These are phyloP conservation scores for Colletotrichum sp. DNA, from an alignment of 2,329 filamentous ascomycete genomes.

Conservation along the genomic window DNA sequence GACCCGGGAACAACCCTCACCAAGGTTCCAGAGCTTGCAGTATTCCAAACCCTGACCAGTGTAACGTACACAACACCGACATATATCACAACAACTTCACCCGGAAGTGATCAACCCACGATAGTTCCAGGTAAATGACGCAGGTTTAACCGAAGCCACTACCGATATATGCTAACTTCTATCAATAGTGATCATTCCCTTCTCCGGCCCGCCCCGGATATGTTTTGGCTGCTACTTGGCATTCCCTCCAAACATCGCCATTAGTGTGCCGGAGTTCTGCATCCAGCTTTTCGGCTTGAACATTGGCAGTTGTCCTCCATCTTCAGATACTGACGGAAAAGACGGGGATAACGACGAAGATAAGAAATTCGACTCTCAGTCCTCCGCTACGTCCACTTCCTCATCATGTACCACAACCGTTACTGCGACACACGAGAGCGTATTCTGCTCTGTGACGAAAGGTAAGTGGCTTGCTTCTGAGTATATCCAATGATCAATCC, in stretches of 20 bases:
- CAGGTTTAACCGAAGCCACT: background rate
- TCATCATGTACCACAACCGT: background rate
- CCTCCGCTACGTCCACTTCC: background rate
- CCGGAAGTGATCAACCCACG: background rate
- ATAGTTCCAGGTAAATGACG: background rate
- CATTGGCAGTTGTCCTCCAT: background rate
- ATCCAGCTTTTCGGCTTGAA: background rate
- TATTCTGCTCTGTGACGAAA: background rate
- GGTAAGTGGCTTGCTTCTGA: background rate
- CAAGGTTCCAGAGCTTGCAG: background rate
- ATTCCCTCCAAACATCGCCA: background rate
- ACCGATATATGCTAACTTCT: accelerated
- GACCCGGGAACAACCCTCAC: background rate
- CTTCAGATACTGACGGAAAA: background rate
- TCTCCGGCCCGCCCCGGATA: background rate
- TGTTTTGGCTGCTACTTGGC: background rate
- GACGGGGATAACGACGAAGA: background rate
- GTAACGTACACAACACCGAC: background rate
- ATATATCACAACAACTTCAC: background rate
- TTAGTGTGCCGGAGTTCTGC: background rate
- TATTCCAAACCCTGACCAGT: background rate
- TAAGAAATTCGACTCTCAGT: accelerated
- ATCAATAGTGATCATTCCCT: background rate
- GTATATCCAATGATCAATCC: background rate
- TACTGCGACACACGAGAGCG: background rate